A percentile compares a stretch with the other conserved stretches of the same genome.
Conservation (phyloP, 306 rosid genomes). For the Castanea sativa region DNA sequence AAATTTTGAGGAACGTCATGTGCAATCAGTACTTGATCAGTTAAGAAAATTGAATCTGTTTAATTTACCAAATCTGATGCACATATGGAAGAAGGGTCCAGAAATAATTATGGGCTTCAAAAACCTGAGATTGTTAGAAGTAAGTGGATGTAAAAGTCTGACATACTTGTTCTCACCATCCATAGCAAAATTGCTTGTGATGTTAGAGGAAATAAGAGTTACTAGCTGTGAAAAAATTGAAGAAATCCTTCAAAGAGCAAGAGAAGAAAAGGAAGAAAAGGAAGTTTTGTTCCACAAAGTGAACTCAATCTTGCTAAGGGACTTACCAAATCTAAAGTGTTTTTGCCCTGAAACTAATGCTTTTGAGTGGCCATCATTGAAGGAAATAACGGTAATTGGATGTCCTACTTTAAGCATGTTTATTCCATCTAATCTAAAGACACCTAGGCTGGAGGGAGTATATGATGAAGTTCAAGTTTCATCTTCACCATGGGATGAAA, state of each 20-base stretch:
- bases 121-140: not conserved
- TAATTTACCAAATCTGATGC: not conserved
- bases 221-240: not conserved
- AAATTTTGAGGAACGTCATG: not conserved
- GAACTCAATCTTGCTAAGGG: no score
- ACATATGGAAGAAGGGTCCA: not conserved
- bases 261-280: not conserved
- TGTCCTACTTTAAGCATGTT: not conserved
- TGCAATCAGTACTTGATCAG: not conserved
- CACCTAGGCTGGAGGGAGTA: not conserved
- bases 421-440: not conserved
- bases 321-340: not conserved
- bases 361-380: not conserved
- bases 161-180: not conserved
- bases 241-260: not conserved
- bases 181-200: no score
- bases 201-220: no score
- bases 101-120: no score
- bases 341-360: not conserved
- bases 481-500: no score
- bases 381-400: not conserved
- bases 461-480: not conserved
- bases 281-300: not conserved
- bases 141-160: not conserved
- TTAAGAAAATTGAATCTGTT: not conserved